A percentile compares a stretch with the other conserved stretches of the same genome.
phyloP scores from a whole-genome alignment of 805 yeast species.

The Spathaspora gorwiae region DNA sequence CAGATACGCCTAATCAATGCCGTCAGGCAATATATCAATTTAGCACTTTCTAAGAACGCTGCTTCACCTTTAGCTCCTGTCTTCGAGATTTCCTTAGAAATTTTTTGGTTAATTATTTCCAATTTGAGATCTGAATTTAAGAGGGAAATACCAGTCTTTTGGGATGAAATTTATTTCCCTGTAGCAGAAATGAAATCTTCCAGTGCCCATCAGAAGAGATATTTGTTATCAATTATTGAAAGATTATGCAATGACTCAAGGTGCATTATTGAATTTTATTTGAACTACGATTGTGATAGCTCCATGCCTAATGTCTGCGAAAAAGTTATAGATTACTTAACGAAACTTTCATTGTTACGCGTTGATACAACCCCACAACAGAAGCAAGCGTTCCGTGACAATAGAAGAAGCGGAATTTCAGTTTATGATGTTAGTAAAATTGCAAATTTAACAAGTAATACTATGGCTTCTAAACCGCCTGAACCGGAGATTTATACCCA shows the following conservation, averaged over 20 bases:
- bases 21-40: constrained; percentile 76
- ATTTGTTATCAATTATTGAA: constrained; percentile 74
- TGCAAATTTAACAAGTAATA: constrained; percentile 71
- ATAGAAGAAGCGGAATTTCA: constrained; percentile 51
- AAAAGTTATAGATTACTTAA: constrained; percentile 70
- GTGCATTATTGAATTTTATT: constrained; percentile 83
- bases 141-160: constrained; percentile 88
- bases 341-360: constrained; percentile 63
- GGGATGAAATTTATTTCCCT: constrained; percentile 90
- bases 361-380: constrained; percentile 71
- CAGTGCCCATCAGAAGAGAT: constrained; percentile 88
- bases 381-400: constrained; percentile 42
- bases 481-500: constrained; percentile 48
- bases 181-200: constrained; percentile 89
- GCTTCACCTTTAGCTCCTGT: constrained; percentile 89
- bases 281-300: constrained; percentile 92
- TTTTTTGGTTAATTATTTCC: constrained; percentile 84
- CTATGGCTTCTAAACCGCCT: constrained; percentile 52
- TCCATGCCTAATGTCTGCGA: constrained; percentile 82
- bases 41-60: constrained; percentile 83
- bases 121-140: constrained; percentile 85
- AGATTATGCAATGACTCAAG: constrained; percentile 85
- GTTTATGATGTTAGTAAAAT: constrained; percentile 71
- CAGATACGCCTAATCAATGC: constrained; percentile 70
- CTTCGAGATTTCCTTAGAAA: constrained; percentile 85